Evolutionary conservation across 1,139 yeast genomes (phyloP).

Genomic region (Lodderomyces metapsilosis): DNA sequence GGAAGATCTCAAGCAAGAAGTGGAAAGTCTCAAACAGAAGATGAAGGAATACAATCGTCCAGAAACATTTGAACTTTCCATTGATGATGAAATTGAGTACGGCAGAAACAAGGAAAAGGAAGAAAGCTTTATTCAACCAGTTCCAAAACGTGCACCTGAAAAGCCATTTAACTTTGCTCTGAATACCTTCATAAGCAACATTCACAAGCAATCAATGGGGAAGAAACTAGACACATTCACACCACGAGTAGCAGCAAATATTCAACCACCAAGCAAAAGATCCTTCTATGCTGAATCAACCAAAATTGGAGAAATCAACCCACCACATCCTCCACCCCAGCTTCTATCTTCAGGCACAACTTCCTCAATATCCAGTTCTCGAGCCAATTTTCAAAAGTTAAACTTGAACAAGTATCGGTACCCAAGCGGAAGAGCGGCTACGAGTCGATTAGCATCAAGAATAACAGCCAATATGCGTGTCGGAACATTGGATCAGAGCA

Average conservation of each 20-base stretch:
- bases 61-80: slow-evolving; percentile 10
- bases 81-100: slow-evolving; percentile 4
- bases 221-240: not conserved
- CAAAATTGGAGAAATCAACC: slow-evolving; percentile 11
- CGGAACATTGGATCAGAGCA: slow-evolving; percentile 7
- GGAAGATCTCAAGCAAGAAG: slow-evolving; percentile 9
- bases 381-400: slow-evolving; percentile 7
- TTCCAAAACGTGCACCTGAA: not conserved
- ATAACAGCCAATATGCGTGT: slow-evolving; percentile 16
- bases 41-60: slow-evolving; percentile 9
- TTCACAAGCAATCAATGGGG: slow-evolving; percentile 16
- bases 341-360: slow-evolving; percentile 6
- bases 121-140: slow-evolving; percentile 2
- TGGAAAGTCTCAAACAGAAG: slow-evolving; percentile 6
- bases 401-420: slow-evolving; percentile 1
- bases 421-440: slow-evolving; percentile 8
- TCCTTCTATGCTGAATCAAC: slow-evolving; percentile 18
- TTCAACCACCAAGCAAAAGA: slow-evolving; percentile 3
- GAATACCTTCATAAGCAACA: slow-evolving; percentile 18
- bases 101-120: slow-evolving; percentile 4
- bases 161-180: slow-evolving; percentile 5
- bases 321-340: not conserved
- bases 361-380: slow-evolving; percentile 7
- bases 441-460: slow-evolving; percentile 16
- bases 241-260: not conserved